Evolutionary conservation across 805 yeast genomes (phyloP).

Genomic region (Ogataea saltuana): DNA sequence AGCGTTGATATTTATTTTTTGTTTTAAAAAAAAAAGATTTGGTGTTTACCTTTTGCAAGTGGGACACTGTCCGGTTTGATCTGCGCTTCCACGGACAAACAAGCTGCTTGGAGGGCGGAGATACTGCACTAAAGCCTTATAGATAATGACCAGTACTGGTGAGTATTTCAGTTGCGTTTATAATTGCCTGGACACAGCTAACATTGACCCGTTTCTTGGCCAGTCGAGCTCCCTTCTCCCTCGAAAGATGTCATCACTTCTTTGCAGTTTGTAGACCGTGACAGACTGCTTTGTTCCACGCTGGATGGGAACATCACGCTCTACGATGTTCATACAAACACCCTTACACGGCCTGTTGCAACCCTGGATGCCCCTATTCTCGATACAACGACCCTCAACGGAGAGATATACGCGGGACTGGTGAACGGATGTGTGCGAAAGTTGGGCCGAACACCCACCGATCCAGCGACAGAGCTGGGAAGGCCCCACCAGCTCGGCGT

Average conservation of each 20-base stretch:
- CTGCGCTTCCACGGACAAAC: too few relatives aligned
- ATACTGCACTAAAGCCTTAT: too few relatives aligned
- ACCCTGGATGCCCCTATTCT: slow-evolving; percentile 17
- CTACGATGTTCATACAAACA: slow-evolving; percentile 8
- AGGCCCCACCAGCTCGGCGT: slow-evolving; percentile 46
- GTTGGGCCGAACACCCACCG: slow-evolving; percentile 29
- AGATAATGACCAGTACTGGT: too few relatives aligned
- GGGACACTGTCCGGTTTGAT: too few relatives aligned
- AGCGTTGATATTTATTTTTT: too few relatives aligned
- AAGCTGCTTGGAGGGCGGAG: too few relatives aligned
- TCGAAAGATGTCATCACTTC: slow-evolving; percentile 17
- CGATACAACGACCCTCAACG: slow-evolving; percentile 11
- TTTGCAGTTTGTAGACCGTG: slow-evolving; percentile 8
- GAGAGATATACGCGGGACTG: slow-evolving; percentile 37
- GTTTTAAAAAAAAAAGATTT: too few relatives aligned
- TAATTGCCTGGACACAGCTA: too few relatives aligned
- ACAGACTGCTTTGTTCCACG: slow-evolving; percentile 12
- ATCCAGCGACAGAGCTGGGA: not conserved
- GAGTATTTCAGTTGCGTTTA: too few relatives aligned
- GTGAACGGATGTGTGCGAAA: slow-evolving; percentile 55
- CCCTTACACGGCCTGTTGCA: slow-evolving; percentile 1
- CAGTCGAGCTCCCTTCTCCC: slow-evolving; percentile 16
- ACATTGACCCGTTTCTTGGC: not conserved
- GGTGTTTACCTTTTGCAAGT: too few relatives aligned
- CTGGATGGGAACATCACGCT: slow-evolving; percentile 19